Conservation (phyloP, 2,329 filamentous ascomycete species). For the Penicillium sp. region DNA sequence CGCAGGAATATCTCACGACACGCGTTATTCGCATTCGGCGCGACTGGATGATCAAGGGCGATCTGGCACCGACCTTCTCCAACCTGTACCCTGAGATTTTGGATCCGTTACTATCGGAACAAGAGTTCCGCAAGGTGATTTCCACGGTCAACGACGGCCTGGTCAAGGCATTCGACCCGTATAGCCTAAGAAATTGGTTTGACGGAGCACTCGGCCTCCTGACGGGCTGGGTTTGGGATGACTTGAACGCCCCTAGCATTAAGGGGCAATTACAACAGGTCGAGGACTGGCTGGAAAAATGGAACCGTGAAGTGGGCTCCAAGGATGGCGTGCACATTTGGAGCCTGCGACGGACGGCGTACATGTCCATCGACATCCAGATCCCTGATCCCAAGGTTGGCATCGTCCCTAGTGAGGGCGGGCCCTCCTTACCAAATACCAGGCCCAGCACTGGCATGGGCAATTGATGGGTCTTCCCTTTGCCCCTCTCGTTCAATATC, state of each 20-base stretch:
- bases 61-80: slow-evolving; percentile 87
- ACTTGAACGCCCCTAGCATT: slow-evolving; percentile 71
- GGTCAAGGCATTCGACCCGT: slow-evolving; percentile 75
- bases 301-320: slow-evolving; percentile 69
- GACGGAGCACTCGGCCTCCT: slow-evolving; percentile 76
- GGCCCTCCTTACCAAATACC: slow-evolving; percentile 34
- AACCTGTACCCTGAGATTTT: slow-evolving; percentile 96
- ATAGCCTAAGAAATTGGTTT: slow-evolving; percentile 70
- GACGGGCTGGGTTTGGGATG: slow-evolving; percentile 95
- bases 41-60: slow-evolving; percentile 87
- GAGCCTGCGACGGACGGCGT: slow-evolving; percentile 76
- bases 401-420: slow-evolving; percentile 39
- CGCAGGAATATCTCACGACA: slow-evolving; percentile 71
- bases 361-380: slow-evolving; percentile 65
- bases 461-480: slow-evolving; percentile 8
- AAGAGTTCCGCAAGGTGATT: slow-evolving; percentile 79
- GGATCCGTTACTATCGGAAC: slow-evolving; percentile 79
- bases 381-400: slow-evolving; percentile 52
- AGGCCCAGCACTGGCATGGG: slow-evolving; percentile 35
- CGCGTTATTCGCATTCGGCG: slow-evolving; percentile 87
- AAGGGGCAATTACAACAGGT: slow-evolving; percentile 69
- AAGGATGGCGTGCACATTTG: slow-evolving; percentile 70
- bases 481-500: not conserved
- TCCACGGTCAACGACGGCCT: slow-evolving; percentile 78
- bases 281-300: slow-evolving; percentile 79